A percentile compares a stretch with the other conserved stretches of the same genome.
Evolutionary conservation across 495 filamentous ascomycete species (phyloP).

Genomic region (Penicillium fimorum): DNA sequence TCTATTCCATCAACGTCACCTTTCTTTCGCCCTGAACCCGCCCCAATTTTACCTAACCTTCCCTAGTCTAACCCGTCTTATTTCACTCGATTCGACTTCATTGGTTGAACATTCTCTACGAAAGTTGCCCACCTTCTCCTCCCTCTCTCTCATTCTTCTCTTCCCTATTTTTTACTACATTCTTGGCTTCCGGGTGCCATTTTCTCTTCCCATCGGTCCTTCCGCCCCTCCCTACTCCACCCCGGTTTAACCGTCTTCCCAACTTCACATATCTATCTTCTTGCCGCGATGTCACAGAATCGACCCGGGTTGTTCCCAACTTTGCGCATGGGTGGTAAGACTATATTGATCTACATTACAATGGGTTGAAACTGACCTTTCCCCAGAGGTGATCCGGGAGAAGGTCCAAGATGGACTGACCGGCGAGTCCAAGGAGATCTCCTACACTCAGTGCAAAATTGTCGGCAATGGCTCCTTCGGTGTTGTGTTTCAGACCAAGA

Average conservation of each 20-base stretch:
- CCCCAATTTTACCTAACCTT: constrained; percentile 16
- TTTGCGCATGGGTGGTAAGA: constrained; percentile 81
- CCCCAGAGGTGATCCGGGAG: constrained; percentile 90
- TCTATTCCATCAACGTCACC: constrained; percentile 6
- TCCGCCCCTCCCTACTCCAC: constrained; percentile 27
- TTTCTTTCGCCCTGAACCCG: constrained; percentile 5
- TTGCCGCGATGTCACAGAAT: constrained; percentile 65
- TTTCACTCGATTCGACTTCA: constrained; percentile 11
- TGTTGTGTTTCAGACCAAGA: constrained; percentile 98
- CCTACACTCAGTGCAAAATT: constrained; percentile 99
- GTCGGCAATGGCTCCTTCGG: constrained; percentile 99
- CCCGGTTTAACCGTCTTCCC: constrained; percentile 23
- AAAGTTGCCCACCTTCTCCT: constrained; percentile 10
- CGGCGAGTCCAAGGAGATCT: constrained; percentile 91
- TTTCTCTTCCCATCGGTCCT: constrained; percentile 30
- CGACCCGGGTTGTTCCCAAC: constrained; percentile 72
- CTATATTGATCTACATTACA: constrained; percentile 6
- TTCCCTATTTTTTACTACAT: constrained; percentile 10
- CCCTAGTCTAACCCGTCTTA: constrained; percentile 13
- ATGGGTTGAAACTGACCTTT: constrained; percentile 16
- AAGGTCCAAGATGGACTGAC: constrained; percentile 98
- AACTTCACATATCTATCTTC: constrained; percentile 27
- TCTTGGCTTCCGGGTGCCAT: constrained; percentile 27
- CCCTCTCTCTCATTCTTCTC: constrained; percentile 11
- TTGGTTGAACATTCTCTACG: constrained; percentile 14